Evolutionary conservation across 208 protist species (phyloP), one percentile per base, ranked within the genome.

Genomic region (Vickermania spadyakhi): DNA sequence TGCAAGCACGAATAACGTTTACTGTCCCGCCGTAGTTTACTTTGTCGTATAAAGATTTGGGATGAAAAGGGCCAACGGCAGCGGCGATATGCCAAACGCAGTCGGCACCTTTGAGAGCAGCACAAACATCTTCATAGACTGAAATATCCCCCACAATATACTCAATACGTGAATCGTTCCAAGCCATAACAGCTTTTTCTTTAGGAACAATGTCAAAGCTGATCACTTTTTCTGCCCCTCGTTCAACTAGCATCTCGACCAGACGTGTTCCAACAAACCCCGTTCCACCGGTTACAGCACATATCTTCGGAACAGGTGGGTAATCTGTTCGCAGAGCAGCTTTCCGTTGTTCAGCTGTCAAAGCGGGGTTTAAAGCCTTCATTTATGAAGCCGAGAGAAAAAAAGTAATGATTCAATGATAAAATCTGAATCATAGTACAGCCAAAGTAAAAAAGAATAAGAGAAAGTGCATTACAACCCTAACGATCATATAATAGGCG

Each of bases 241-340:
- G 81, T 71, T 97, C 96, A 0, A 97, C 75, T 2, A 98, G 83
- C 96, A 98, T 98, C 66, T 98, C 94, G 1, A 97, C 91, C 36
- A 98, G 66, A 18, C 96, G 92, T 4, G 83, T 90, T 3, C 96
- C 96, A 0, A 98, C 94, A 72, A 98, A 97, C n/a, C 94, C 96
- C 18, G 84, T 96, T 21, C 94, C 93, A 13, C 96, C 94, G 2
- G 96, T 97, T 5, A 97, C 93, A 31, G 93, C 84, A 63, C 89
- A 97, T 11, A 58, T 58, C 27, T 87, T 88, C n/a, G 90, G 90
- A 11, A 96, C 90, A 13, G 72, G 58, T 11, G 79, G 80, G 52
- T 94, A 93, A 7, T 58, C 60, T 5, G 62, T 57, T 18, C 21
- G 53, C 3, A 85, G 80, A 7, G 36, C 36, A 4, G 90, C 80